Evolutionary conservation across 139 green algal species (phyloP).

Genomic region (Chlorella sp.): DNA sequence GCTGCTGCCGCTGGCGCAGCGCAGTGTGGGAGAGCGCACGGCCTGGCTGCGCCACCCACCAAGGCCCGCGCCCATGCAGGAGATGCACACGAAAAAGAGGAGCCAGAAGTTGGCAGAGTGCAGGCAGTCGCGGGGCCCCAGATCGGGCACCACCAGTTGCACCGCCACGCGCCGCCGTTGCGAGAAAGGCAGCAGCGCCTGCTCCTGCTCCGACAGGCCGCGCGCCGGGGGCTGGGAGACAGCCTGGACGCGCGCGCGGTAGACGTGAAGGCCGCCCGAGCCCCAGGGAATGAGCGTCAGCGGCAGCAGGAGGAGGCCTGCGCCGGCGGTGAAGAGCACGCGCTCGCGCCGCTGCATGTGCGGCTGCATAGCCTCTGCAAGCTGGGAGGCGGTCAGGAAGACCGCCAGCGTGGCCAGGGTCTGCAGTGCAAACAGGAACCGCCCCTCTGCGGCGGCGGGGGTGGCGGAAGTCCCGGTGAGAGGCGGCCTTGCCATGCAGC

Average conservation of each 20-base stretch:
- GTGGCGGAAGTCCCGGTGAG: neutral
- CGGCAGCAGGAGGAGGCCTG: conserved; percentile 47
- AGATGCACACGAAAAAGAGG: conserved; percentile 50
- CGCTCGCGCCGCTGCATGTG: neutral
- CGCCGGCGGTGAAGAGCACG: conserved; percentile 14
- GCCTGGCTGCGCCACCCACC: too few species aligned
- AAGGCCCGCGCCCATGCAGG: conserved; percentile 55
- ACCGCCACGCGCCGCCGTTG: neutral
- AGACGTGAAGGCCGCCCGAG: conserved; percentile 30
- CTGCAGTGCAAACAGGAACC: conserved; percentile 30
- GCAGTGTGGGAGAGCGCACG: too few species aligned
- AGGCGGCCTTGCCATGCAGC: neutral
- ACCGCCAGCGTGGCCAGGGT: conserved; percentile 53
- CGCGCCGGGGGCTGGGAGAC: neutral
- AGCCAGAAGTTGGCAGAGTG: conserved; percentile 69
- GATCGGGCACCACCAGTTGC: conserved; percentile 1
- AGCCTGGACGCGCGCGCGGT: too few species aligned
- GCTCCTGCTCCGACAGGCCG: neutral
- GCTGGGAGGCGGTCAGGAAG: conserved; percentile 46
- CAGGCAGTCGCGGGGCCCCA: conserved; percentile 42
- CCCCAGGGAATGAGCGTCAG: conserved; percentile 47
- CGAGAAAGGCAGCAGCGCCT: neutral
- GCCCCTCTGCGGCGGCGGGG: conserved; percentile 6
- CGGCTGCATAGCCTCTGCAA: neutral
- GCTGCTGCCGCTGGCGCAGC: too few species aligned